Conservation (phyloP, 495 filamentous ascomycete species). For the Neurospora pannonica region DNA sequence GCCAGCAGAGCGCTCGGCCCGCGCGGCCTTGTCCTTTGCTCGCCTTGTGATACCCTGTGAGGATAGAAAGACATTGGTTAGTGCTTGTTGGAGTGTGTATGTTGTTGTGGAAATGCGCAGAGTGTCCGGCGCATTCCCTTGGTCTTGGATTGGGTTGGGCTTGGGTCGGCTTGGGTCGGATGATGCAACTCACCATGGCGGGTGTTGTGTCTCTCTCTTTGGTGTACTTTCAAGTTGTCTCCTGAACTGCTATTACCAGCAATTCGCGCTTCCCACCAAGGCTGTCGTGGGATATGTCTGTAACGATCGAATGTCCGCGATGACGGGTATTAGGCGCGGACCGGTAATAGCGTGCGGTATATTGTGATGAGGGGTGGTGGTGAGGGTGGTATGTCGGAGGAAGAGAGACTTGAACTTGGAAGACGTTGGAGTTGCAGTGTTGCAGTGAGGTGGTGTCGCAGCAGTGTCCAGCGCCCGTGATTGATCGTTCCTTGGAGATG, state of each 20-base stretch:
- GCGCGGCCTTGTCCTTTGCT: slow-evolving; percentile 54
- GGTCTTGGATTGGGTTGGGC: background rate
- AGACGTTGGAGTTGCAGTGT: background rate
- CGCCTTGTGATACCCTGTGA: slow-evolving; percentile 46
- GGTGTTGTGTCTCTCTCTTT: background rate
- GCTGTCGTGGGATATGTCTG: background rate
- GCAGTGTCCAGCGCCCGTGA: background rate
- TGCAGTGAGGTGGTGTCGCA: background rate
- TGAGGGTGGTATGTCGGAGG: background rate
- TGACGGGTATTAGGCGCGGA: background rate
- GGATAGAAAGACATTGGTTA: background rate
- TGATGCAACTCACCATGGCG: slow-evolving; percentile 16
- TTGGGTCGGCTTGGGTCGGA: background rate
- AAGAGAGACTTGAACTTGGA: background rate
- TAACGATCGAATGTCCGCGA: background rate
- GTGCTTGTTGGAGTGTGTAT: background rate
- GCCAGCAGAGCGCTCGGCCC: slow-evolving; percentile 40
- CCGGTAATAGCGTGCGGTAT: background rate
- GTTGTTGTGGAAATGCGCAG: background rate
- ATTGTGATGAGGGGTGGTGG: background rate
- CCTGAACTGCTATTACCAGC: background rate
- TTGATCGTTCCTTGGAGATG: background rate
- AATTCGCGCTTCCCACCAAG: background rate
- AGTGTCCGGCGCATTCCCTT: background rate
- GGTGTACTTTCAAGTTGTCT: background rate